Conservation (phyloP, 1,139 yeast species). For the Sporopachydermia cereana region DNA sequence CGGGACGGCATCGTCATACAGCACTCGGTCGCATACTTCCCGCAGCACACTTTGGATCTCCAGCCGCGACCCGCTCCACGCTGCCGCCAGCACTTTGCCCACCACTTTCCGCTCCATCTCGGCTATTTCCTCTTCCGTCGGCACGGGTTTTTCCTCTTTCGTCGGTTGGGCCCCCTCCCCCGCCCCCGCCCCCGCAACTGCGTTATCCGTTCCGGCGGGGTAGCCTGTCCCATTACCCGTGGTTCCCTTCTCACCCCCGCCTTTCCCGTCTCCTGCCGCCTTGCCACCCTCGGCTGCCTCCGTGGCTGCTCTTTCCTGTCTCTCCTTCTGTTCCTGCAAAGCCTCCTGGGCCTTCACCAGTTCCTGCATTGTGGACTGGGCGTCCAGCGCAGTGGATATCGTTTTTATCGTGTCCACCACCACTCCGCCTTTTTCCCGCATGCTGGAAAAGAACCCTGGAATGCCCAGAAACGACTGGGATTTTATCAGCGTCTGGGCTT, state of each 20-base stretch:
- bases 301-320: conserved; percentile 11
- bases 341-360: conserved; percentile 58
- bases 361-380: conserved; percentile 81
- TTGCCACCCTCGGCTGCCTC: background rate
- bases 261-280: background rate
- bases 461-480: conserved; percentile 72
- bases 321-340: conserved; percentile 28
- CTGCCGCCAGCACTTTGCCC: conserved; percentile 90
- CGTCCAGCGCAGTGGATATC: conserved; percentile 78
- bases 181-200: conserved; percentile 7
- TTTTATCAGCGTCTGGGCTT: conserved; percentile 45
- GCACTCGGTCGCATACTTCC: conserved; percentile 71
- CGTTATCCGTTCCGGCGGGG: background rate
- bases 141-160: conserved; percentile 40
- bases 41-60: conserved; percentile 84
- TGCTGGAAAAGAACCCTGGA: conserved; percentile 73
- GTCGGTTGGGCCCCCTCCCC: conserved; percentile 4
- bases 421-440: conserved; percentile 81
- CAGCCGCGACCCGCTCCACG: conserved; percentile 89
- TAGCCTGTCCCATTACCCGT: too few relatives aligned
- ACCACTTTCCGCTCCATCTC: conserved; percentile 77
- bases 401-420: conserved; percentile 82
- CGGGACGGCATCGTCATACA: conserved; percentile 51
- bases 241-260: background rate
- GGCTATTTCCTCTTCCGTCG: conserved; percentile 71